Percentiles rank a stretch among this genome's conserved stretches.
Evolutionary conservation across 495 filamentous ascomycete genomes (phyloP).

Genomic region (Neurospora tetraspora): DNA sequence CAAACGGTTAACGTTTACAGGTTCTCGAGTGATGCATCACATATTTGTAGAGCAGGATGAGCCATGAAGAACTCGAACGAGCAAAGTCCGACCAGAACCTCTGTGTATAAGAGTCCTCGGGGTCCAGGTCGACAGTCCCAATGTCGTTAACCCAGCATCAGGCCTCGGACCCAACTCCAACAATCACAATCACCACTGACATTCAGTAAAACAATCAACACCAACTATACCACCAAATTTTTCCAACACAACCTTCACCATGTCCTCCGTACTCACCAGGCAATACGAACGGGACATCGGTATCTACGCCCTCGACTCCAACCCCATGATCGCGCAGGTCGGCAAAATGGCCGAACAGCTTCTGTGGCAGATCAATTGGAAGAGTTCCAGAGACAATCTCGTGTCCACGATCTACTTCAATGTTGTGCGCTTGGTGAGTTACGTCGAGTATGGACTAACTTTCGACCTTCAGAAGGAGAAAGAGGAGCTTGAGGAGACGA

Average conservation of each 20-base stretch:
- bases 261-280: neutral
- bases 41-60: neutral
- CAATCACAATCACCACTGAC: neutral
- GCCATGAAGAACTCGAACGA: neutral
- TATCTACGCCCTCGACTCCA: neutral
- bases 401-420: neutral
- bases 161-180: neutral
- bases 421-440: neutral
- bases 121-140: neutral
- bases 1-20: neutral
- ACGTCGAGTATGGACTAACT: neutral
- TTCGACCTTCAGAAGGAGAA: neutral
- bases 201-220: neutral
- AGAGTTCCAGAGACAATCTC: neutral
- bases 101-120: neutral
- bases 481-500: neutral
- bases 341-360: neutral
- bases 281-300: neutral
- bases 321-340: neutral
- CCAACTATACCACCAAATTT: neutral
- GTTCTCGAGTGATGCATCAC: neutral
- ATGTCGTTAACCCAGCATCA: neutral
- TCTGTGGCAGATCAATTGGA: neutral
- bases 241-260: neutral
- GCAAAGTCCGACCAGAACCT: neutral